Conservation (phyloP, 2,329 filamentous ascomycete species). For the Nemania sp. region DNA sequence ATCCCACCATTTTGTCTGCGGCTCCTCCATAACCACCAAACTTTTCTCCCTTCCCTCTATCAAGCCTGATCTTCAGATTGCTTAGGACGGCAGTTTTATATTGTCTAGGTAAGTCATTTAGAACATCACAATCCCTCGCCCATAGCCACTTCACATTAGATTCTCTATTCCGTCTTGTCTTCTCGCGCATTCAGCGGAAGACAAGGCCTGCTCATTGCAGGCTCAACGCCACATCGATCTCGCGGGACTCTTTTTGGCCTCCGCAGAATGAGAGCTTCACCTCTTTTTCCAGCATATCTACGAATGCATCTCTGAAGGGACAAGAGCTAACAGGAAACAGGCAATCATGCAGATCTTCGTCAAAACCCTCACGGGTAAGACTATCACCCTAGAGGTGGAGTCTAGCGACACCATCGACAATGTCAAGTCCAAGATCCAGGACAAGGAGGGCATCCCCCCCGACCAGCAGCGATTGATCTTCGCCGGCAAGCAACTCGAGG, state of each 20-base stretch:
- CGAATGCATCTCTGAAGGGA: background rate
- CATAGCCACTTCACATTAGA: background rate
- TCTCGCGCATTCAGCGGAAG: background rate
- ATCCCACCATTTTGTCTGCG: slow-evolving; percentile 28
- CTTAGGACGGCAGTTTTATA: slow-evolving; percentile 65
- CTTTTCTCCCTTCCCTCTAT: slow-evolving; percentile 36
- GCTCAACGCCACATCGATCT: background rate
- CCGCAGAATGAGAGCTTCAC: background rate
- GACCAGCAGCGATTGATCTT: slow-evolving; percentile 99
- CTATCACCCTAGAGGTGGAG: slow-evolving; percentile 99
- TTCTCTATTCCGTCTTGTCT: background rate
- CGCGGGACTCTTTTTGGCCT: background rate
- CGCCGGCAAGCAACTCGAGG: slow-evolving; percentile 99
- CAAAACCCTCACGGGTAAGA: slow-evolving; percentile 96
- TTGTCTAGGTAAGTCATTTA: slow-evolving; percentile 62
- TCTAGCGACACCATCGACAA: slow-evolving; percentile 99
- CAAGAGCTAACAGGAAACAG: slow-evolving; percentile 45
- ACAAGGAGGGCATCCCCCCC: slow-evolving; percentile 99
- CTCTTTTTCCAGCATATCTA: background rate
- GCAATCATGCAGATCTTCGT: slow-evolving; percentile 79
- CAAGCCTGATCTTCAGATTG: slow-evolving; percentile 58
- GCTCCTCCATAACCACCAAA: slow-evolving; percentile 25
- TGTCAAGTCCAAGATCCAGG: slow-evolving; percentile 98
- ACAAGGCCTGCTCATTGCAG: background rate
- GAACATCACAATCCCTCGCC: background rate